Conservation (phyloP, 306 rosid genomes). For the Glycine soja region DNA sequence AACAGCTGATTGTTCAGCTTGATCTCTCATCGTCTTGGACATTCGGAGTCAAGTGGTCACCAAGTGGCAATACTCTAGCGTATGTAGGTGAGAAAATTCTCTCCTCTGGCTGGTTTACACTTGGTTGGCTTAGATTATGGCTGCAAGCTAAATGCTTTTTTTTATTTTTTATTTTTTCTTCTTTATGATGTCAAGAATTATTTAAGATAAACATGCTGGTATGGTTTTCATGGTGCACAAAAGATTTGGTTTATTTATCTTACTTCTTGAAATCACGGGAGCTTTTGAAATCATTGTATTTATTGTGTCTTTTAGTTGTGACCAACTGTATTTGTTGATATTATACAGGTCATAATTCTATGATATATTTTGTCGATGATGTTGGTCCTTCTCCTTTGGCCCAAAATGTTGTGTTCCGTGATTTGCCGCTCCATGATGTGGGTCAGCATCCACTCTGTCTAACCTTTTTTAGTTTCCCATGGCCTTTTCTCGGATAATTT, state of each 20-base stretch:
- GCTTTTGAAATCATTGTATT: not conserved
- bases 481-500: conserved; percentile 37
- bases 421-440: conserved; percentile 99
- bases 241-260: not conserved
- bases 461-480: conserved; percentile 37
- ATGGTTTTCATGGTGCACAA: not conserved
- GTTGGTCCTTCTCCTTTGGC: conserved; percentile 97
- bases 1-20: conserved; percentile 90
- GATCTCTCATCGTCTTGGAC: conserved; percentile 94
- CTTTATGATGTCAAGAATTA: conserved; percentile 17
- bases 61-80: conserved; percentile 94
- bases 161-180: not conserved
- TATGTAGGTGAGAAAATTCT: conserved; percentile 81
- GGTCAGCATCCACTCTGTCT: conserved; percentile 95
- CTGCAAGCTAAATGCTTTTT: conserved; percentile 35
- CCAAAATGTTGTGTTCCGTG: conserved; percentile 86
- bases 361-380: conserved; percentile 91
- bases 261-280: not conserved
- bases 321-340: conserved; percentile 46
- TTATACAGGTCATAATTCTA: conserved; percentile 87
- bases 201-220: not conserved
- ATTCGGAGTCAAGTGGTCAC: conserved; percentile 97
- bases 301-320: conserved; percentile 36
- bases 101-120: not conserved
- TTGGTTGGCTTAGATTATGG: conserved; percentile 23